Conservation (phyloP, 1,139 yeast genomes). For the Nakaseomyces kungkrabaensis region DNA sequence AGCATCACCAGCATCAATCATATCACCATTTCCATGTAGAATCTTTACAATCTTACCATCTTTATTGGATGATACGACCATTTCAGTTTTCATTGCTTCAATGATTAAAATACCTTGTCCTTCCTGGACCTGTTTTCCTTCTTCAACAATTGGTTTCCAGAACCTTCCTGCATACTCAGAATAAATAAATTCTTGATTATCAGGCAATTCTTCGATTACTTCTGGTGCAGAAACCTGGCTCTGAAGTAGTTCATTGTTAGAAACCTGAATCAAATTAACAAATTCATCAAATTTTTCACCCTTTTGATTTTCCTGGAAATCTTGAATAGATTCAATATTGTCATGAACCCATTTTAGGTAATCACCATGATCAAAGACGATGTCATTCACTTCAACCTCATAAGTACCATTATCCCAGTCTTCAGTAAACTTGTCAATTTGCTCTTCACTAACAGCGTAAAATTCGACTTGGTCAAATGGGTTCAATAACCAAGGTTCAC, state of each 20-base stretch:
- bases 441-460: slow-evolving; percentile 81
- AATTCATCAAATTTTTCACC: slow-evolving; percentile 81
- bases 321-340: slow-evolving; percentile 61
- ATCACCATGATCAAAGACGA: slow-evolving; percentile 72
- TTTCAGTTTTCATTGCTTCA: slow-evolving; percentile 98
- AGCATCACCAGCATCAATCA: slow-evolving; percentile 92
- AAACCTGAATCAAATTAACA: slow-evolving; percentile 68
- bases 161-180: slow-evolving; percentile 93
- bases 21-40: slow-evolving; percentile 77
- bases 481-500: slow-evolving; percentile 69
- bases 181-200: slow-evolving; percentile 71
- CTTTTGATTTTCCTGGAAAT: slow-evolving; percentile 55
- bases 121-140: slow-evolving; percentile 63
- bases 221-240: slow-evolving; percentile 33
- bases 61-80: slow-evolving; percentile 68
- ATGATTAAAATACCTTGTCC: slow-evolving; percentile 82
- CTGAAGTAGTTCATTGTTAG: slow-evolving; percentile 64
- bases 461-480: slow-evolving; percentile 94
- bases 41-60: slow-evolving; percentile 73
- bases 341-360: slow-evolving; percentile 72
- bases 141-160: slow-evolving; percentile 83
- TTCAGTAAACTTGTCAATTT: slow-evolving; percentile 60
- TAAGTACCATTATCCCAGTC: slow-evolving; percentile 76
- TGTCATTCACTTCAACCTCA: slow-evolving; percentile 61
- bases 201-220: slow-evolving; percentile 44